phyloP scores from a whole-genome alignment of 176 grass and related monocot genomes.

The Sorghum bicolor region Sorghum_bicolor_NCBIv3 NC_012879.2:59299001-59299500 shows the following conservation, averaged over 20 bases:
- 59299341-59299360: slow-evolving; percentile 10
- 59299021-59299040: background rate
- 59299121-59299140: slow-evolving; percentile 1
- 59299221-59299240: background rate
- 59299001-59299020: background rate
- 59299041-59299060: background rate
- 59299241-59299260: background rate
- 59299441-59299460: slow-evolving; percentile 26
- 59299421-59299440: slow-evolving; percentile 22
- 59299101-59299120: background rate
- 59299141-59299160: slow-evolving; percentile 28
- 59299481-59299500: background rate
- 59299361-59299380: slow-evolving; percentile 11
- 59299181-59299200: background rate
- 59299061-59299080: background rate
- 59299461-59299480: slow-evolving; percentile 41
- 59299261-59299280: background rate
- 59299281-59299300: background rate
- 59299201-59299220: slow-evolving; percentile 3
- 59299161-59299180: background rate
- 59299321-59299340: slow-evolving; percentile 21
- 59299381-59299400: background rate
- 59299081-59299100: background rate
- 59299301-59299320: slow-evolving; percentile 3
- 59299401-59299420: background rate